phyloP scores from a whole-genome alignment of 176 grass and related monocot genomes.

The Aegilops bicornis region DNA sequence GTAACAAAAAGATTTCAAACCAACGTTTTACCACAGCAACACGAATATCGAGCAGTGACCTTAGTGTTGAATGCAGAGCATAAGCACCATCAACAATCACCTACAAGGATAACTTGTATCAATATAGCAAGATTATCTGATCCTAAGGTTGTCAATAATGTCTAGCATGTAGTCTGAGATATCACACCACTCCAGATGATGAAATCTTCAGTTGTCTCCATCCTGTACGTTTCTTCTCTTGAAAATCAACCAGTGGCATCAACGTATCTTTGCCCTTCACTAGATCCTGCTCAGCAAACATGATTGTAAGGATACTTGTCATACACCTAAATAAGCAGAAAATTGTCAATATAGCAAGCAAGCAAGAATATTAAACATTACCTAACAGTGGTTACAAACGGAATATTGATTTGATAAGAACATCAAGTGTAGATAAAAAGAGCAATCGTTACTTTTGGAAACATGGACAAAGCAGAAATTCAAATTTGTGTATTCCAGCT shows the following conservation, averaged over 20 bases:
- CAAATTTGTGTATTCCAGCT: not conserved
- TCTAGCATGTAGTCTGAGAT: slow-evolving; percentile 31
- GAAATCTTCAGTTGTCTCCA: slow-evolving; percentile 81
- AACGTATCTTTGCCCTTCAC: slow-evolving; percentile 77
- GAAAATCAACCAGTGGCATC: slow-evolving; percentile 88
- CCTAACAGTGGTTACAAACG: not conserved
- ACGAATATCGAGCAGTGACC: slow-evolving; percentile 94
- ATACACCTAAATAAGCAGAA: slow-evolving; percentile 32
- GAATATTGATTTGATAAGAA: slow-evolving; percentile 9
- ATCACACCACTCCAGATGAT: slow-evolving; percentile 76
- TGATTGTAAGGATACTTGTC: slow-evolving; percentile 28
- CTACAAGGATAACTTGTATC: slow-evolving; percentile 51
- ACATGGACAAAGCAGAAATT: slow-evolving; percentile 15
- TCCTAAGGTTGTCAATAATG: not conserved
- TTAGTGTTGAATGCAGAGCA: slow-evolving; percentile 89
- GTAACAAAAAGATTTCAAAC: slow-evolving; percentile 18
- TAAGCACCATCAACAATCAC: slow-evolving; percentile 98
- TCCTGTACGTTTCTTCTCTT: slow-evolving; percentile 78
- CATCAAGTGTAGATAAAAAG: not conserved
- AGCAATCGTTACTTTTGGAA: not conserved
- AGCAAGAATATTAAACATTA: slow-evolving; percentile 24
- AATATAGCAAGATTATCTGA: slow-evolving; percentile 18
- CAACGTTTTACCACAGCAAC: slow-evolving; percentile 89
- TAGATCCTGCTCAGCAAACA: slow-evolving; percentile 77
- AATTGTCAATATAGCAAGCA: slow-evolving; percentile 26